Conservation (phyloP, 1,284 basidiomycete genomes). For the Marasmius tenuissimus region DNA sequence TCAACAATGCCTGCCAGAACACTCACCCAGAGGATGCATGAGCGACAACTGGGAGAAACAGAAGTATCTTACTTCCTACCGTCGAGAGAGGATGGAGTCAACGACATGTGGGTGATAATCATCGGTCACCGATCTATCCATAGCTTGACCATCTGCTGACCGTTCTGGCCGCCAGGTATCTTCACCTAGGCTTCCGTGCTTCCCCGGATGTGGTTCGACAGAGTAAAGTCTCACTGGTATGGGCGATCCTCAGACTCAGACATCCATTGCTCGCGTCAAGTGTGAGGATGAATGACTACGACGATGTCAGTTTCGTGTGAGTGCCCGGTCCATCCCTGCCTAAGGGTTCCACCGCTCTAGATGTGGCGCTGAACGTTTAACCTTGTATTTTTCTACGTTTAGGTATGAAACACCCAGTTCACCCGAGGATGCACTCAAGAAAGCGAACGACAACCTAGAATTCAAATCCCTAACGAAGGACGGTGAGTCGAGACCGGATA, state of each 20-base stretch:
- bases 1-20: constrained; percentile 24
- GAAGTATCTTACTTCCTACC: constrained; percentile 76
- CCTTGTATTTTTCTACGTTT: constrained; percentile 3
- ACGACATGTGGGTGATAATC: constrained; percentile 70
- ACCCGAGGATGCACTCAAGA: constrained; percentile 42
- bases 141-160: neutral
- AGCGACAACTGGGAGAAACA: constrained; percentile 59
- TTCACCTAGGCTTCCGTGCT: constrained; percentile 67
- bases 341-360: neutral
- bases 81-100: constrained; percentile 71
- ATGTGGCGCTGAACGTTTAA: neutral
- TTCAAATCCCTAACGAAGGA: constrained; percentile 53
- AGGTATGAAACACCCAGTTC: constrained; percentile 52
- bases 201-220: constrained; percentile 39
- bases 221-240: constrained; percentile 54
- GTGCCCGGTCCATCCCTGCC: constrained; percentile 20
- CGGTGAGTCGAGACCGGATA: constrained; percentile 32
- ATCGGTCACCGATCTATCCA: neutral
- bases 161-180: constrained; percentile 46
- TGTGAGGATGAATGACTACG: constrained; percentile 60
- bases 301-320: constrained; percentile 67
- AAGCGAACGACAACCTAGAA: constrained; percentile 51
- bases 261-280: constrained; percentile 69
- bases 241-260: constrained; percentile 65
- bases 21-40: constrained; percentile 36